phyloP scores from a whole-genome alignment of 345 rosid genomes.

The Rhizophora apiculata region DNA sequence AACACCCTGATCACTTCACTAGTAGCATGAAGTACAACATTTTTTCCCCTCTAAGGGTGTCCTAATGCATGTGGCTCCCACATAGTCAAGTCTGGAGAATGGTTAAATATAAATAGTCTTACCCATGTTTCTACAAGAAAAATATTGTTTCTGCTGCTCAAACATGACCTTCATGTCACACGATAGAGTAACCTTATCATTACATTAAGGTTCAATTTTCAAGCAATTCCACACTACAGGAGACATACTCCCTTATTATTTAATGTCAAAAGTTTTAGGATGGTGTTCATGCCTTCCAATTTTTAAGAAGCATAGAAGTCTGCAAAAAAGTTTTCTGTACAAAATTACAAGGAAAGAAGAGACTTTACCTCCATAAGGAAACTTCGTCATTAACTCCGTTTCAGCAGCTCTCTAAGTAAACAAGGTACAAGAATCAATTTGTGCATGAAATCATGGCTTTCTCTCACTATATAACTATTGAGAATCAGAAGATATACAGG shows the following conservation, averaged over 20 bases:
- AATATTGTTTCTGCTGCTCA: no score
- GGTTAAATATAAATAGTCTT: no score
- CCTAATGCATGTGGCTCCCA: not conserved
- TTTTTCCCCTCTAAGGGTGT: no score
- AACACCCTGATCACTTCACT: not conserved
- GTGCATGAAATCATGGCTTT: not conserved
- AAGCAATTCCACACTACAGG: no score
- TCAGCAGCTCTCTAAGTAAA: conserved; percentile 81
- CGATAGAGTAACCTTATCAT: no score
- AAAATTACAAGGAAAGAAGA: not conserved
- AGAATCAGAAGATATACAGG: not conserved
- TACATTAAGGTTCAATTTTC: no score
- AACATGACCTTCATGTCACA: no score
- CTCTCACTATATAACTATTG: not conserved
- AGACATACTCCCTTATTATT: no score
- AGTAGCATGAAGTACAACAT: no score
- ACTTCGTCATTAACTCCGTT: conserved; percentile 81
- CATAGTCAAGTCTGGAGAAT: not conserved
- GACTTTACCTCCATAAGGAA: conserved; percentile 79
- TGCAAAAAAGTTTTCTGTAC: not conserved
- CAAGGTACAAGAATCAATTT: conserved; percentile 13
- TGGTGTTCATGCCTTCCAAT: not conserved
- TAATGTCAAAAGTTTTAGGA: not conserved
- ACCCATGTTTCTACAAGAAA: no score
- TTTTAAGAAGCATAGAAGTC: not conserved